These are phyloP conservation scores for Paecilomyces dactylethromorphus DNA, from an alignment of 2,329 filamentous ascomycete species.

Conservation along the genomic window DNA sequence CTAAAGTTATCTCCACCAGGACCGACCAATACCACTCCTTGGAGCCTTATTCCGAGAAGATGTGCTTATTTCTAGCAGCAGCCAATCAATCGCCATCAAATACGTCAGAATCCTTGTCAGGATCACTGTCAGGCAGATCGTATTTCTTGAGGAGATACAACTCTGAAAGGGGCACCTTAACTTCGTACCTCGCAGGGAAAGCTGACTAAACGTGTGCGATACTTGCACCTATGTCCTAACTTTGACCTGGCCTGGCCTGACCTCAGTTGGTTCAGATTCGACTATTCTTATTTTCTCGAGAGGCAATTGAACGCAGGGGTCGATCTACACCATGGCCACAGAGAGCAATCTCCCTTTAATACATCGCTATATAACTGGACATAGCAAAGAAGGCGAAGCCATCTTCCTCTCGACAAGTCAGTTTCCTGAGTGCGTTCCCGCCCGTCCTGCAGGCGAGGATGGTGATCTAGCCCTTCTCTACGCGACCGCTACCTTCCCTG, in stretches of 20 bases:
- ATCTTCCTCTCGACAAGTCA: conserved; percentile 28
- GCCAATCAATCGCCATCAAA: background rate
- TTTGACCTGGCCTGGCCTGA: too few relatives aligned
- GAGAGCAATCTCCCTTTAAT: conserved; percentile 22
- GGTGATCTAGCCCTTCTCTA: conserved; percentile 25
- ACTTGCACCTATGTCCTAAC: too few relatives aligned
- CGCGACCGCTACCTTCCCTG: conserved; percentile 20
- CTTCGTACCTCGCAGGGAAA: too few relatives aligned
- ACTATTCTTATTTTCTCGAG: background rate
- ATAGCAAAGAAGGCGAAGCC: conserved; percentile 28
- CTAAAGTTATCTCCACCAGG: background rate
- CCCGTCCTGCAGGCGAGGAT: conserved; percentile 18
- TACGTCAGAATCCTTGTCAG: background rate
- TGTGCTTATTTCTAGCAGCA: background rate
- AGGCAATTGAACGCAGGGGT: background rate
- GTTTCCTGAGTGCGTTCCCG: conserved; percentile 26
- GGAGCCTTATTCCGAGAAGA: background rate
- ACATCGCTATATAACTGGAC: conserved; percentile 33
- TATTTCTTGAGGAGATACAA: background rate
- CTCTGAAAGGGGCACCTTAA: too few relatives aligned
- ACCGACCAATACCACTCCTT: background rate
- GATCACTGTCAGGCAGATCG: background rate
- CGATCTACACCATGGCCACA: conserved; percentile 8
- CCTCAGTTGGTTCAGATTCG: background rate
- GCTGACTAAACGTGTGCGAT: too few relatives aligned